Evolutionary conservation across 2,329 filamentous ascomycete species (phyloP).

Genomic region (Pseudogymnoascus sp.): DNA sequence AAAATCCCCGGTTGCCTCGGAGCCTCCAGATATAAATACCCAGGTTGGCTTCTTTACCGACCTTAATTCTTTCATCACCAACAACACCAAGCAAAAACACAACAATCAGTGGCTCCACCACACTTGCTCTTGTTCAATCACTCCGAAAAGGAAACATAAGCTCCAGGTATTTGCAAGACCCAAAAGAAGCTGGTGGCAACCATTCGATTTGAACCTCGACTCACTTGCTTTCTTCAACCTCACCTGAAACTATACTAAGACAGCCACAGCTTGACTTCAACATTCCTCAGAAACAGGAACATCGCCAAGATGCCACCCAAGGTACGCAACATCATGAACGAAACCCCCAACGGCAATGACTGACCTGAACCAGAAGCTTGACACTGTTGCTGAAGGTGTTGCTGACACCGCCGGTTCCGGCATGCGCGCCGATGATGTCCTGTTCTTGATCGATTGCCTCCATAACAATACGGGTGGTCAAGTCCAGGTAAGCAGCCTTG

Average conservation of each 20-base stretch:
- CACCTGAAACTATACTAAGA: background rate
- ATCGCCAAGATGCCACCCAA: background rate
- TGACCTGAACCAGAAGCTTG: background rate
- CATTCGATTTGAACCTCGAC: background rate
- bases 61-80: background rate
- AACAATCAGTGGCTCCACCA: background rate
- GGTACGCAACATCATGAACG: background rate
- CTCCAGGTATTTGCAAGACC: background rate
- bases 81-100: background rate
- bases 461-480: constrained; percentile 22
- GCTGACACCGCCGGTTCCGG: background rate
- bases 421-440: constrained; percentile 20
- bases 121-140: background rate
- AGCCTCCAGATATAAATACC: background rate
- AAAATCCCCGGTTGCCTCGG: background rate
- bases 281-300: background rate
- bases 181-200: background rate
- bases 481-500: constrained; percentile 20
- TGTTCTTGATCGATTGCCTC: constrained; percentile 25
- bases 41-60: background rate
- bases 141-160: background rate
- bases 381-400: background rate
- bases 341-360: background rate
- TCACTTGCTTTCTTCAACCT: background rate
- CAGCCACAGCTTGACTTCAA: background rate